Evolutionary conservation across 331 rosid genomes (phyloP), one percentile per base, ranked within the genome.

Genomic region (Pyracantha coccinea): DNA sequence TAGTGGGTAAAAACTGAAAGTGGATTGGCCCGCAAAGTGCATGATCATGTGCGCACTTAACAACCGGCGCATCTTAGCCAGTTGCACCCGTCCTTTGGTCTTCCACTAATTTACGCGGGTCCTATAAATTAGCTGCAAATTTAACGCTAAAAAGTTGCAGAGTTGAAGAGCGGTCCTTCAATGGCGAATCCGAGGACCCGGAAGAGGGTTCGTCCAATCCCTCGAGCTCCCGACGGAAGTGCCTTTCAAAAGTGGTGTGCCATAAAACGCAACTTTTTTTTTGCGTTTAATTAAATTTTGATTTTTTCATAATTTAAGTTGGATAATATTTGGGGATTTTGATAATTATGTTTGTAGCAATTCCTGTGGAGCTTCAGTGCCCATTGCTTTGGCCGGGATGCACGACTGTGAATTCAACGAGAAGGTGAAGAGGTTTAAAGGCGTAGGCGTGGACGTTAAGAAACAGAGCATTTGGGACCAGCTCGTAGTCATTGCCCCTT

Each of bases 191-290:
- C 32, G 78, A 76, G 86, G 75, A 66, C 69, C 64, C 81, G 80
- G 44, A 87, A 85, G 44, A 86, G 95, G 77, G 80, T 89, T 12
- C 68, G 17, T 1, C 72, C 86, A 32, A 23, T 81, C 68, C 84
- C 50, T 60, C 95, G 92, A 28, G 89, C 90, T 29, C 68, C 86
- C 9, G 85, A 87, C 67, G 95, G 95, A 41, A 89, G 92, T 63
- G 85, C 92, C 59, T 89, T 84, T 71, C 79, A 79, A 33, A 86
- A 82, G 3, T 89, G 95, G 95, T 87, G 77, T 54, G 2, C 29
- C 45, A 52, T 13, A 59, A 38, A 38, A 9, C 10, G 45, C 27
- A 59, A 59, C n/a, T 59, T 13, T 25, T 4, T 21, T 59, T 59
- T 20, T 62, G 11, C 16, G 28, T 66, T 12, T 12, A 10, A 9